Percentiles rank a stretch among this genome's conserved stretches.
These are phyloP conservation scores for Gamsiella multidivaricata DNA, from an alignment of 192 early-diverging fungal genomes.

Conservation along the genomic window DNA sequence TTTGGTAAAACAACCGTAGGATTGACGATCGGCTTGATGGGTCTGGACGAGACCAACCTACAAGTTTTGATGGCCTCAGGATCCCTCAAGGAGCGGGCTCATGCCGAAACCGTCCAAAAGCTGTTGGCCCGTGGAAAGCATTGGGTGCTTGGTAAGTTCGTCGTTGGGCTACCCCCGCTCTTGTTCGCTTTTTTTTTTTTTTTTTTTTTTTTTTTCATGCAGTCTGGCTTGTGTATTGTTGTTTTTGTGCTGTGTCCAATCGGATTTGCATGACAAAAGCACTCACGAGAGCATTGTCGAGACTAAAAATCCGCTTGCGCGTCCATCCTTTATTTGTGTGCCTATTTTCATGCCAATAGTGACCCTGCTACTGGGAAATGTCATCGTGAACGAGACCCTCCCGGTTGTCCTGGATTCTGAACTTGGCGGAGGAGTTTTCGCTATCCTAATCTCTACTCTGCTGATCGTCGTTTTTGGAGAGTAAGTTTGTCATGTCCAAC, in stretches of 20 bases:
- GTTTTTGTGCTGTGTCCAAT: too few relatives aligned
- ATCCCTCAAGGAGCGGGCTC: conserved; percentile 69
- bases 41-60: conserved; percentile 85
- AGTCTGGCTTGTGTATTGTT: too few relatives aligned
- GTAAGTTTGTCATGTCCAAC: conserved; percentile 55
- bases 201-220: too few relatives aligned
- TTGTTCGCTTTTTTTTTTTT: too few relatives aligned
- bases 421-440: conserved; percentile 80
- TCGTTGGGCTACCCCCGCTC: too few relatives aligned
- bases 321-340: too few relatives aligned
- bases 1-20: conserved; percentile 48
- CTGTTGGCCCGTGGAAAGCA: conserved; percentile 70
- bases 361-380: conserved; percentile 92
- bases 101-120: conserved; percentile 70
- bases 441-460: conserved; percentile 87
- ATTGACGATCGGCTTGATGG: conserved; percentile 78
- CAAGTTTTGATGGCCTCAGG: conserved; percentile 89
- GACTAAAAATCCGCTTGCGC: too few relatives aligned
- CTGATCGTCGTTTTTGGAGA: conserved; percentile 97
- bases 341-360: conserved; percentile 59
- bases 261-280: too few relatives aligned
- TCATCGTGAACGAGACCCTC: conserved; percentile 94
- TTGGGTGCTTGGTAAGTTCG: conserved; percentile 86
- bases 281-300: too few relatives aligned
- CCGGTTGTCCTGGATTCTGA: conserved; percentile 87